Base-by-base conservation (phyloP, 768 basidiomycete species). In the Rhodosporidiobolus odoratus region DNA sequence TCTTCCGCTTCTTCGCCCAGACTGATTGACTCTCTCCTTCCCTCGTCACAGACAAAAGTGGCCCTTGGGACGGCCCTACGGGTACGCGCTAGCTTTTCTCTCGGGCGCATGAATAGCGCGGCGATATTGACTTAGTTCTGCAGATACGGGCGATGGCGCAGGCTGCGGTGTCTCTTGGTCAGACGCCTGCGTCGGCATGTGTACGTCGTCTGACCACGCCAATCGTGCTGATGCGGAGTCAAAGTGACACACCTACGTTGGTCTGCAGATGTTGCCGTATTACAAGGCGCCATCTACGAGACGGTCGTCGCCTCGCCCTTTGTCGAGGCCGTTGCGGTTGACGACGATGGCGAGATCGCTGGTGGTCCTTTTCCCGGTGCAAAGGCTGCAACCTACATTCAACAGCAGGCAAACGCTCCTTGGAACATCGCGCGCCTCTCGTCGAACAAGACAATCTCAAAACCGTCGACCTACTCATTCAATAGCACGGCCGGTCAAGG, bases 391-490 rank as follows among this genome's bases (percentile, higher is more conserved):
- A 65, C 63, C 30, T 65, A 57, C 54, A 65, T 65, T 30, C 63
- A 65, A 34, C 63, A 65, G 38, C 63, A 65, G 43, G 38, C 63
- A 32, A 57, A 56, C 23, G 63, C 63, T 1, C 53, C 53, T 21
- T 65, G 53, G 53, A 65, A 65, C 54, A 56, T 65, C 63, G 63
- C 63, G 41, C 63, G 63, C 30, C 54, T 65, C 30, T 65, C 63
- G 25, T 45, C 63, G 15, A 58, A 57, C 43, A 48, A 27, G 25
- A 25, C 63, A 32, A 57, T 65, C 54, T 40, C 63, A 54, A 65
- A 65, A 47, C 63, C 63, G n/a, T 65, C 63, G 63, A 65, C 63
- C 7, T 65, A 65, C 43, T 65, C n/a, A 12, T 65, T 65, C 63
- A 65, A 65, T 43, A 57, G 54, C 32, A 65, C 63, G 2, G 63